Evolutionary conservation across 257 asterid species (phyloP).

Genomic region (Sherardia arvensis): DNA sequence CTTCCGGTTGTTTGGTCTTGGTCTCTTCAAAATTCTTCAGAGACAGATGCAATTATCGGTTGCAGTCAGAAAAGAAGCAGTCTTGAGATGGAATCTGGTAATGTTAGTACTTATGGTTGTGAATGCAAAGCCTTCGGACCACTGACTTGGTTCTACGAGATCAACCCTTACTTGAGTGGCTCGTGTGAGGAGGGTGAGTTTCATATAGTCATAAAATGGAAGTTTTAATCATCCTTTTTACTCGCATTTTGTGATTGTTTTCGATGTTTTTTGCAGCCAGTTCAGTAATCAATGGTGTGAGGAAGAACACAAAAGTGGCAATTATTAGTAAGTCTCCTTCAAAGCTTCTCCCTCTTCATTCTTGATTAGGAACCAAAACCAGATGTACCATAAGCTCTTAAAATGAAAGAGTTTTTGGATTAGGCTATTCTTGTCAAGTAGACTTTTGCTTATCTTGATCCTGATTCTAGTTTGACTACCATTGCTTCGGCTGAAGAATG

Average conservation of each 20-base stretch:
- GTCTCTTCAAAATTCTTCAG: constrained; percentile 1
- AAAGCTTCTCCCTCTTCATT: not conserved
- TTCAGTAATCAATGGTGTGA: not conserved
- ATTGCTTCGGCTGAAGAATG: too few relatives aligned
- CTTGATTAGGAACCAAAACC: not conserved
- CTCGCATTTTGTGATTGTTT: not conserved
- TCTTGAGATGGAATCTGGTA: not conserved
- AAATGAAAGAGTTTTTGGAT: too few relatives aligned
- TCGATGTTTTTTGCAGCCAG: not conserved
- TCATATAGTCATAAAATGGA: not conserved
- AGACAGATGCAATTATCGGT: not conserved
- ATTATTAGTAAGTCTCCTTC: constrained; percentile 2
- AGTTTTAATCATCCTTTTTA: not conserved
- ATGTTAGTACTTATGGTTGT: not conserved
- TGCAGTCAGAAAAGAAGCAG: not conserved
- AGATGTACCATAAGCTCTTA: too few relatives aligned
- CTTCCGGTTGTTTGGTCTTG: constrained; percentile 18
- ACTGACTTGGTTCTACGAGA: not conserved
- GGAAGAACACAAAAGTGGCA: not conserved
- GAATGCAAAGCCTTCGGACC: not conserved
- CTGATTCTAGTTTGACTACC: too few relatives aligned
- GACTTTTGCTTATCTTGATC: too few relatives aligned
- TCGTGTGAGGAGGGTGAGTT: not conserved
- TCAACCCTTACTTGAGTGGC: constrained; percentile 4
- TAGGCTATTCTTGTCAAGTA: too few relatives aligned